Base-by-base conservation (phyloP, 2,329 filamentous ascomycete species). In the Didymosphaeria variabile region DNA sequence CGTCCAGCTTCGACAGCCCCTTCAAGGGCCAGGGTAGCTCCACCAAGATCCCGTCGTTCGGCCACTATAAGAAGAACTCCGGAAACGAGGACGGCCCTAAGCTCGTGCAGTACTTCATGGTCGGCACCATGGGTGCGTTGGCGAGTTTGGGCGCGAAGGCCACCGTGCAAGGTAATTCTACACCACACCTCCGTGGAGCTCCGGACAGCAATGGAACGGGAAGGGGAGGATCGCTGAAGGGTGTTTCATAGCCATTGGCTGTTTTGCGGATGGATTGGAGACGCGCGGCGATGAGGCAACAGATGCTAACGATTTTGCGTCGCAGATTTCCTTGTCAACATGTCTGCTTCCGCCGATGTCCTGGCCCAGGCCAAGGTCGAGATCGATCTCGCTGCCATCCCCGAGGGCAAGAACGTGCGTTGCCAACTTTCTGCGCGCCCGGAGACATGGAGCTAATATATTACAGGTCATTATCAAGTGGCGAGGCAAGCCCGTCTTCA, bases 401-500 rank as follows among this genome's bases (percentile, higher is more conserved):
- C 95, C 66, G 94, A 98, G 87, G 95, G 95, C 88, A 99, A 98
- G 91, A 99, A 99, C 86, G 95, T 94, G 85, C 80, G 91, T 86
- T 40, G 49, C 36, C 40, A 46, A 51, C 3, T 51, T 40, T 31
- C 26, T 5, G 31, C 45, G 29, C 29, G 21, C 10, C 34, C 32
- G 50, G 55, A 58, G 36, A 19, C 38, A 42, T 21, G 59, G 59
- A 65, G 61, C 72, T 75, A 59, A 72, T 51, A 53, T 21, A 46
- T 60, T 49, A 54, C 76, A 94, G 91, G 90, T 99, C 80, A 96
- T 99, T 82, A 97, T 99, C 87, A 99, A 99, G 87, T 99, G 95
- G 95, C 92, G 95, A 87, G 95, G 95, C 81, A 99, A 99, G 91
- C 95, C 95, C 81, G 93, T 99, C 81, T 99, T 99, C 87, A 93